These are phyloP conservation scores for Parathielavia appendiculata DNA, from an alignment of 495 filamentous ascomycete species.

Conservation along the genomic window DNA sequence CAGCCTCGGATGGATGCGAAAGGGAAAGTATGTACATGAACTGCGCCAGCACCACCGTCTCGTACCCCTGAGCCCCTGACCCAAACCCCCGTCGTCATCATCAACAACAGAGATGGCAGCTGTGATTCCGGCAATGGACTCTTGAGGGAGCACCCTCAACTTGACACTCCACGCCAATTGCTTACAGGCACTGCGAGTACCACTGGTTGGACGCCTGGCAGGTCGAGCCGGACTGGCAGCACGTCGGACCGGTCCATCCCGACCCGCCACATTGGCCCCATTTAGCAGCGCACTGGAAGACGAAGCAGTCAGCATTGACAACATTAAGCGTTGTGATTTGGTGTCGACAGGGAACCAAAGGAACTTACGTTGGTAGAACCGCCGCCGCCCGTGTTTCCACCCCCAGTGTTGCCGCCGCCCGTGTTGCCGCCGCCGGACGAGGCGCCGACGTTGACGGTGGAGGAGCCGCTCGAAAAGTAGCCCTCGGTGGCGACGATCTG, in stretches of 20 bases:
- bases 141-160: background rate
- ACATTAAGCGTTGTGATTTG: background rate
- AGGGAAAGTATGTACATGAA: conserved; percentile 18
- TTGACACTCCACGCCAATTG: background rate
- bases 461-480: conserved; percentile 48
- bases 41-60: background rate
- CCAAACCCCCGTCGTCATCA: background rate
- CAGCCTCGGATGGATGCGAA: too few relatives aligned
- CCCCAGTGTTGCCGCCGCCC: conserved; percentile 2
- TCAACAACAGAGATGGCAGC: background rate
- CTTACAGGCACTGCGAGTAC: conserved; percentile 46
- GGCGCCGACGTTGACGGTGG: conserved; percentile 44
- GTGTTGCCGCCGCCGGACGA: conserved; percentile 9
- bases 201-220: conserved; percentile 44
- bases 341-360: background rate
- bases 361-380: conserved; percentile 13
- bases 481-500: conserved; percentile 56
- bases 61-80: conserved; percentile 8
- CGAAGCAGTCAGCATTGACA: background rate
- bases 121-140: background rate
- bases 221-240: conserved; percentile 39
- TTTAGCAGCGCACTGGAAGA: conserved; percentile 24
- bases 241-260: conserved; percentile 43
- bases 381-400: conserved; percentile 4
- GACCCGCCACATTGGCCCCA: conserved; percentile 50